Evolutionary conservation across 768 basidiomycete genomes (phyloP).

Genomic region (Candolleomyces aberdarensis): DNA sequence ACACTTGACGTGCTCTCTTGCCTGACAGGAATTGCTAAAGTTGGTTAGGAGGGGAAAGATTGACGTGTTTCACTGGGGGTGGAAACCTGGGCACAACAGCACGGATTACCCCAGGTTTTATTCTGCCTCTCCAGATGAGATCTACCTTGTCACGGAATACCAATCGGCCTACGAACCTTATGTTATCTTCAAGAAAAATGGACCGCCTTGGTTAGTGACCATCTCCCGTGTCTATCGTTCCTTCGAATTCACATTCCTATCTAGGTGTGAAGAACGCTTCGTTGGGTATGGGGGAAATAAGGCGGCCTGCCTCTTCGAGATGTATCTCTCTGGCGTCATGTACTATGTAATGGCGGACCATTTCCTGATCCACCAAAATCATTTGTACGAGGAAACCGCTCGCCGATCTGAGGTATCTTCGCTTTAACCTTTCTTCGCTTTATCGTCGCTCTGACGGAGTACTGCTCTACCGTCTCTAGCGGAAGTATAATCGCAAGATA

Average conservation of each 20-base stretch:
- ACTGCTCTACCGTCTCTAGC: not conserved
- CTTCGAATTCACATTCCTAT: not conserved
- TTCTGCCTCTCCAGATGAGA: constrained; percentile 53
- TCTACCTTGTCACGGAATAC: constrained; percentile 76
- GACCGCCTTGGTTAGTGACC: constrained; percentile 62
- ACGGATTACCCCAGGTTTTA: constrained; percentile 76
- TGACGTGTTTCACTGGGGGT: constrained; percentile 74
- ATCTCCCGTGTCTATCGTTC: not conserved
- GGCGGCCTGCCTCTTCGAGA: constrained; percentile 88
- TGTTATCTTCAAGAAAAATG: constrained; percentile 74
- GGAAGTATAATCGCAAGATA: constrained; percentile 54
- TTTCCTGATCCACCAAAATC: constrained; percentile 87
- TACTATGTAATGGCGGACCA: constrained; percentile 85
- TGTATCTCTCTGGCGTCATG: constrained; percentile 82
- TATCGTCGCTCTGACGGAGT: not conserved
- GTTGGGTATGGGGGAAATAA: constrained; percentile 92
- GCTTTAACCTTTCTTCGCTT: constrained; percentile 19
- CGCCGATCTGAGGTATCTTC: constrained; percentile 47
- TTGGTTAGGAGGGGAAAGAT: constrained; percentile 57
- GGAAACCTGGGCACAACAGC: constrained; percentile 78
- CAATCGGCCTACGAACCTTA: constrained; percentile 89
- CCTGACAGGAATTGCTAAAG: constrained; percentile 47
- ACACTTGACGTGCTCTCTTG: not conserved
- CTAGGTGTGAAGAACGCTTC: constrained; percentile 84
- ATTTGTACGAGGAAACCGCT: constrained; percentile 73